A percentile compares a stretch with the other conserved stretches of the same genome.
Evolutionary conservation across 2,329 filamentous ascomycete genomes (phyloP).

Genomic region (Hymenoscyphus salicellus): DNA sequence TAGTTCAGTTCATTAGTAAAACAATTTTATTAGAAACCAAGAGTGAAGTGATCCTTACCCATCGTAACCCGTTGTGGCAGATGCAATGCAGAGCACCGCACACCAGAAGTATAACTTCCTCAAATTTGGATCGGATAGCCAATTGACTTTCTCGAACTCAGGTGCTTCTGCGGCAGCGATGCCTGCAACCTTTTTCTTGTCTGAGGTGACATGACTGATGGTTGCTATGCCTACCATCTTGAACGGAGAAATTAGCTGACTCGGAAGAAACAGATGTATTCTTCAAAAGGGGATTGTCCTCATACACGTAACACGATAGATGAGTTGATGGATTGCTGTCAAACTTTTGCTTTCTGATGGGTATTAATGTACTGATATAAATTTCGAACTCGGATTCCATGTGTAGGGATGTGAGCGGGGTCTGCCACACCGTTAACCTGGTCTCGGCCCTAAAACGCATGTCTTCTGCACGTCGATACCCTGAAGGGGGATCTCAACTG

Average conservation of each 20-base stretch:
- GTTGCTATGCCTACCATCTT: slow-evolving; percentile 14
- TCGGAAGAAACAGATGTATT: not conserved
- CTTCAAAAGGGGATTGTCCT: not conserved
- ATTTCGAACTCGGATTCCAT: slow-evolving; percentile 1
- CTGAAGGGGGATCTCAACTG: slow-evolving; percentile 9
- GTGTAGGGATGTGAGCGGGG: slow-evolving; percentile 9
- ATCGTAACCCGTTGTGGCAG: slow-evolving; percentile 61
- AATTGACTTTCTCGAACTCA: slow-evolving; percentile 53
- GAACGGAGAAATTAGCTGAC: not conserved
- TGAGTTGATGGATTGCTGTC: not conserved
- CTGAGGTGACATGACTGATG: not conserved
- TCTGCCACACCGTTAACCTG: slow-evolving; percentile 11
- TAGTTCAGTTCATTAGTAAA: slow-evolving; percentile 9
- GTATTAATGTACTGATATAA: slow-evolving; percentile 5
- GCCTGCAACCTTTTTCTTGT: slow-evolving; percentile 4
- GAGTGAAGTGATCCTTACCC: slow-evolving; percentile 38
- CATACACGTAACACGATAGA: not conserved
- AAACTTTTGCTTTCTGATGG: not conserved
- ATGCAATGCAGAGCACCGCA: slow-evolving; percentile 55
- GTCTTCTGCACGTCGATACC: slow-evolving; percentile 12
- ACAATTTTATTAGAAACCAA: not conserved
- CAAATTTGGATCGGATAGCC: slow-evolving; percentile 55
- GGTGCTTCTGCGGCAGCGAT: slow-evolving; percentile 45
- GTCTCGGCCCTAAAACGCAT: slow-evolving; percentile 7
- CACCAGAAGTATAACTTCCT: slow-evolving; percentile 54